phyloP scores from a whole-genome alignment of 2,329 filamentous ascomycete genomes.

The Apiospora arundinis region DNA sequence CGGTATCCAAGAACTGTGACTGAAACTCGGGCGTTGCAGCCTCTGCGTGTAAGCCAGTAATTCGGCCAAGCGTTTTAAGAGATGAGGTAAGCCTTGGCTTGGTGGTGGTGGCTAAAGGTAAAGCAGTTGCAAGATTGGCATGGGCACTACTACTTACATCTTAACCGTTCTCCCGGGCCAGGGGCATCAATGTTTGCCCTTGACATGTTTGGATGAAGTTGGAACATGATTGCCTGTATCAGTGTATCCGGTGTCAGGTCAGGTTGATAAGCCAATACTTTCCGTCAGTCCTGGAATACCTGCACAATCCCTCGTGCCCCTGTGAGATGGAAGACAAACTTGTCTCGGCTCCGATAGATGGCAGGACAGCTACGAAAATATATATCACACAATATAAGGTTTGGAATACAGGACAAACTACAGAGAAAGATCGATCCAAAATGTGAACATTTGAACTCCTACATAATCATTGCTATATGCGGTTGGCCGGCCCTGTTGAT shows the following conservation, averaged over 20 bases:
- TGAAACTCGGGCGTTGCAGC: neutral
- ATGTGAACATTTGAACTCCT: too few relatives aligned
- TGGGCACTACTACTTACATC: neutral
- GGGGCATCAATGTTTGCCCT: constrained; percentile 3
- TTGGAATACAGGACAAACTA: neutral
- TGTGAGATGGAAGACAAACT: neutral
- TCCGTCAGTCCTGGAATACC: neutral
- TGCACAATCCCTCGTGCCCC: neutral
- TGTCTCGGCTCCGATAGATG: neutral
- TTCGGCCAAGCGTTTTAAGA: neutral
- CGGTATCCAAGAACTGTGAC: neutral
- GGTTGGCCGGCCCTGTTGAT: neutral
- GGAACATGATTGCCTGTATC: neutral
- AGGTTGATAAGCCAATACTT: neutral
- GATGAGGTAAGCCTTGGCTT: constrained; percentile 3
- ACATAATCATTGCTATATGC: too few relatives aligned
- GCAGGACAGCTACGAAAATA: neutral
- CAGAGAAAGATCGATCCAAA: too few relatives aligned
- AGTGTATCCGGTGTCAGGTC: too few relatives aligned
- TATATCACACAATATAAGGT: neutral
- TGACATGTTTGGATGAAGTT: neutral
- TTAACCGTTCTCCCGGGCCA: constrained; percentile 8
- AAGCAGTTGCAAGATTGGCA: neutral
- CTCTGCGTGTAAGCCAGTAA: neutral
- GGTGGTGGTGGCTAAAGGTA: constrained; percentile 16